Evolutionary conservation across 148 eudicot genomes (phyloP).

Genomic region (Silene conica): DNA sequence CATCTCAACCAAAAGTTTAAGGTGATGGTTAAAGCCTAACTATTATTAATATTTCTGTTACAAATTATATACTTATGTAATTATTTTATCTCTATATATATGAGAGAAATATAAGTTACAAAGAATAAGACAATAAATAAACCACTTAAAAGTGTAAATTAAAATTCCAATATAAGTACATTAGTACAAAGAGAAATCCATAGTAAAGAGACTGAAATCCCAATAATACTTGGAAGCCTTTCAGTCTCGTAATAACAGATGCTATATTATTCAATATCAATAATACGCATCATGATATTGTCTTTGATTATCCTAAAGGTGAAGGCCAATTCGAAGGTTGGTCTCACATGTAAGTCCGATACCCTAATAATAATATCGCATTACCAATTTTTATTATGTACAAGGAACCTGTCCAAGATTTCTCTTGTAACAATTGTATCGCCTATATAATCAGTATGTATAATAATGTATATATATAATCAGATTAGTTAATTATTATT

Average conservation of each 20-base stretch:
- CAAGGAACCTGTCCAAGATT: conserved; percentile 34
- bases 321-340: conserved; percentile 14
- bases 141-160: conserved; percentile 20
- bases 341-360: conserved; percentile 16
- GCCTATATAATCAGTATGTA: conserved; percentile 26
- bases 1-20: too few relatives aligned
- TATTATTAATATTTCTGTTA: too few relatives aligned
- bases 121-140: background rate
- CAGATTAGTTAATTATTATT: conserved; percentile 22
- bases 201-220: conserved; percentile 22
- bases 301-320: conserved; percentile 13
- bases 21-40: too few relatives aligned
- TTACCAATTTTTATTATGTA: conserved; percentile 35
- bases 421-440: conserved; percentile 16
- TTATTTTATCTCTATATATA: background rate
- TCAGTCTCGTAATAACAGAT: conserved; percentile 25
- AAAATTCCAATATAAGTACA: conserved; percentile 12
- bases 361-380: conserved; percentile 19
- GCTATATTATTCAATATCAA: conserved; percentile 19
- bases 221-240: conserved; percentile 25
- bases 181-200: conserved; percentile 26
- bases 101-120: background rate
- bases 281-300: conserved; percentile 26
- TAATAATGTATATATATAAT: conserved; percentile 26
- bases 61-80: background rate